phyloP scores from a whole-genome alignment of 352 stramenopile genomes.

The Phytophthora europaea region DNA sequence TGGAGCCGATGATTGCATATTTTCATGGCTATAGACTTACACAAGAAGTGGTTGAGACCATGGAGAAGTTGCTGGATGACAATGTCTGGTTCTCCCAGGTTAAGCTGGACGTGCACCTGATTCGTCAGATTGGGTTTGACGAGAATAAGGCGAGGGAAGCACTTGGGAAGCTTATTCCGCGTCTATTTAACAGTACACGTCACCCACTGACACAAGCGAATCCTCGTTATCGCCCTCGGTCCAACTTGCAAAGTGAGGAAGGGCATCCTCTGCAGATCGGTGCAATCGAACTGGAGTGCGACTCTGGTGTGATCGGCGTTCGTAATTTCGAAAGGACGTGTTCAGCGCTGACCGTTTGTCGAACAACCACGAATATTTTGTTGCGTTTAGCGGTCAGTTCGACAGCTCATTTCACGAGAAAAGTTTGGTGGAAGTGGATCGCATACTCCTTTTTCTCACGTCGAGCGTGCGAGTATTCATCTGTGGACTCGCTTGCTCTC shows the following conservation, averaged over 20 bases:
- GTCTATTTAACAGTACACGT: not conserved
- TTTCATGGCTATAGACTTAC: too few species aligned
- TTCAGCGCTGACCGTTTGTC: not conserved
- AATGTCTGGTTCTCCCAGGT: too few species aligned
- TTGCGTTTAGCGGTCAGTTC: not conserved
- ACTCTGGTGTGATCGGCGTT: not conserved
- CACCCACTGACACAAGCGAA: not conserved
- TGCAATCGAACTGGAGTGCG: not conserved
- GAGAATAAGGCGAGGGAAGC: too few species aligned
- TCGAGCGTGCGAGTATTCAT: not conserved
- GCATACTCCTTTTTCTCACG: constrained; percentile 8
- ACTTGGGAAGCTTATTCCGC: not conserved
- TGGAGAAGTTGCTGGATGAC: too few species aligned
- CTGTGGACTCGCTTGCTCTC: not conserved
- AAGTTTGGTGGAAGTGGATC: constrained; percentile 7
- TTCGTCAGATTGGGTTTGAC: too few species aligned
- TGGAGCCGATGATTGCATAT: too few species aligned
- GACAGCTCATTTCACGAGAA: not conserved
- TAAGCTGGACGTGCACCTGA: too few species aligned
- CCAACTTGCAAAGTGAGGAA: not conserved
- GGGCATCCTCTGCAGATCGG: not conserved
- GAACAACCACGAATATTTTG: constrained; percentile 1
- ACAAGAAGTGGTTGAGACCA: too few species aligned
- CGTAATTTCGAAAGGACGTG: not conserved
- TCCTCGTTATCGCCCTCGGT: not conserved